Conservation (phyloP, 1,284 basidiomycete species). For the Spongiforma sp. region DNA sequence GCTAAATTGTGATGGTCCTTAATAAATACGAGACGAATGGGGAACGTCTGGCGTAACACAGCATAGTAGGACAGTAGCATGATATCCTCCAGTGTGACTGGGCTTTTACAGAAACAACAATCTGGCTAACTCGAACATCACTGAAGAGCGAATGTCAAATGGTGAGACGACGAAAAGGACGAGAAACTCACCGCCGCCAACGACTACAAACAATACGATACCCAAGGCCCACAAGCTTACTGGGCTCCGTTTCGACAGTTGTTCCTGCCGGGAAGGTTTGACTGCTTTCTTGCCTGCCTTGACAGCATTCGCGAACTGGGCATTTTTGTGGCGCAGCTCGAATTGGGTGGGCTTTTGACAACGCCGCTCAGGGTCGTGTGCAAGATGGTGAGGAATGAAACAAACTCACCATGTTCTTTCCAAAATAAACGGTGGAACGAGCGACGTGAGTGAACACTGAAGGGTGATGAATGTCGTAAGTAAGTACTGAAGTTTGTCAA, state of each 20-base stretch:
- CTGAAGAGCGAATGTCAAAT: constrained; percentile 41
- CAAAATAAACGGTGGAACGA: constrained; percentile 16
- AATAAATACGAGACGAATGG: constrained; percentile 19
- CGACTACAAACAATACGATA: constrained; percentile 69
- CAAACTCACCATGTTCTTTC: constrained; percentile 24
- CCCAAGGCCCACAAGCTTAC: constrained; percentile 74
- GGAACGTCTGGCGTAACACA: constrained; percentile 15
- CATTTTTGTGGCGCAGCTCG: constrained; percentile 79
- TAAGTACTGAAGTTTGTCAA: background rate
- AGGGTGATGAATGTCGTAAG: background rate
- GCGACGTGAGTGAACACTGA: constrained; percentile 7
- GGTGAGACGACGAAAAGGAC: background rate
- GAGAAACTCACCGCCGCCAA: constrained; percentile 73
- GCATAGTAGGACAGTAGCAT: constrained; percentile 6
- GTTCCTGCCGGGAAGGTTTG: constrained; percentile 73
- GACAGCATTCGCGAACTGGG: constrained; percentile 74
- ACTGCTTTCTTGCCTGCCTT: constrained; percentile 75
- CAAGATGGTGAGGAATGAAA: background rate
- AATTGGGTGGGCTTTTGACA: constrained; percentile 65
- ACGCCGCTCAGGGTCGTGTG: background rate
- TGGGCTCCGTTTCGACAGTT: constrained; percentile 71
- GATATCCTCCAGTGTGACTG: constrained; percentile 1
- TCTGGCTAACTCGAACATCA: constrained; percentile 72
- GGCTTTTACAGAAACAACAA: constrained; percentile 63
- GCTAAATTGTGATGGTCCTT: constrained; percentile 22